phyloP scores from a whole-genome alignment of 2,329 filamentous ascomycete genomes.

The Sclerotinia nivalis region DNA sequence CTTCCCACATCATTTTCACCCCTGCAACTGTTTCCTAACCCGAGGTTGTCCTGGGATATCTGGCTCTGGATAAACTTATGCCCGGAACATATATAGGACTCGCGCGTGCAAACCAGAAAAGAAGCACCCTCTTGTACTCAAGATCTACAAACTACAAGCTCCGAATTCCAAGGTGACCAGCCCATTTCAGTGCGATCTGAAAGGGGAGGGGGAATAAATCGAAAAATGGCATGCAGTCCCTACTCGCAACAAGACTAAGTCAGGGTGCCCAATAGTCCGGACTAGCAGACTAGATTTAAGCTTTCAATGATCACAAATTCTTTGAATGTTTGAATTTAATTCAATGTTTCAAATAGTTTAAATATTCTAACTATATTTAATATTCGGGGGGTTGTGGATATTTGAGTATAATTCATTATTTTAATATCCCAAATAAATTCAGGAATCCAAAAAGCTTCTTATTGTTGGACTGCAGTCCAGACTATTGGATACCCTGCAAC shows the following conservation, averaged over 20 bases:
- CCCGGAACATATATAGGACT: background rate
- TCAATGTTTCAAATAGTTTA: no score
- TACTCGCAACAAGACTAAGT: background rate
- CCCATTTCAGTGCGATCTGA: background rate
- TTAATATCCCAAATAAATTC: no score
- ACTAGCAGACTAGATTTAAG: no score
- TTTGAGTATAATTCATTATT: no score
- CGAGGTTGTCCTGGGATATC: background rate
- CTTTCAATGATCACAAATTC: no score
- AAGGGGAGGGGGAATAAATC: background rate
- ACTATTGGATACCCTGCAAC: no score
- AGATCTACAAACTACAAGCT: background rate
- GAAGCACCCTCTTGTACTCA: background rate
- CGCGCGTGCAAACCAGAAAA: background rate
- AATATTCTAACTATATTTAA: no score
- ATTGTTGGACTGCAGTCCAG: no score
- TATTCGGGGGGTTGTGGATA: no score
- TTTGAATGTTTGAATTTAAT: no score
- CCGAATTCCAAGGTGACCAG: background rate
- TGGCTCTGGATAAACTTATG: background rate
- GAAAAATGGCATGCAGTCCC: background rate
- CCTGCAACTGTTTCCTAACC: background rate
- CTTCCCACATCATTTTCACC: background rate
- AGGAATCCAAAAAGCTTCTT: no score
- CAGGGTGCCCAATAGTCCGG: no score